Conservation (phyloP, 331 rosid species). For the Phaseolus coccineus region DNA sequence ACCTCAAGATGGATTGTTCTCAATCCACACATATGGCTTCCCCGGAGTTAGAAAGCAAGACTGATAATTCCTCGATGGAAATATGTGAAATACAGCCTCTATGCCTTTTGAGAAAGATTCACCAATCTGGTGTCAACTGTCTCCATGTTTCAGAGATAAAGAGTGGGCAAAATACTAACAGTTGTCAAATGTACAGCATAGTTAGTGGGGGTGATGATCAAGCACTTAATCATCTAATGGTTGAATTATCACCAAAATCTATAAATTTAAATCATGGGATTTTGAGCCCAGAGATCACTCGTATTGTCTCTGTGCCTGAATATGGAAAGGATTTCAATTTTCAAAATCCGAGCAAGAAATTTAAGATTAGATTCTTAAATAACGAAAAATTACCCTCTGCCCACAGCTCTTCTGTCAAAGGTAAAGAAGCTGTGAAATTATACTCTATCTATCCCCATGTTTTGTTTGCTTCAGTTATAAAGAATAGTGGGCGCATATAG, state of each 20-base stretch:
- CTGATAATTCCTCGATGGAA: conserved; percentile 54
- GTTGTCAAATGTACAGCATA: conserved; percentile 57
- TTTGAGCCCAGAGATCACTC: conserved; percentile 41
- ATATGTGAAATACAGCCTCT: conserved; percentile 74
- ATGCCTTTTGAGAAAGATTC: conserved; percentile 61
- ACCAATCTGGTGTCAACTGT: conserved; percentile 96
- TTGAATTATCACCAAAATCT: conserved; percentile 60
- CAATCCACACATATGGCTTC: conserved; percentile 49
- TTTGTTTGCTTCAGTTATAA: background rate
- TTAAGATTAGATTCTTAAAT: conserved; percentile 57
- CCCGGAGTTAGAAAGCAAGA: conserved; percentile 45
- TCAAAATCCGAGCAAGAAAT: conserved; percentile 47
- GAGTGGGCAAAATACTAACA: conserved; percentile 46
- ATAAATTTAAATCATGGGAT: conserved; percentile 44
- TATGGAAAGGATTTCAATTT: conserved; percentile 42
- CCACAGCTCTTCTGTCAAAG: conserved; percentile 94
- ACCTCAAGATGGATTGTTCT: conserved; percentile 43
- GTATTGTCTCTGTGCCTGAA: conserved; percentile 43
- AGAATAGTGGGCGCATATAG: conserved; percentile 12
- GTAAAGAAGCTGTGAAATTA: conserved; percentile 49
- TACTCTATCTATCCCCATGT: conserved; percentile 8
- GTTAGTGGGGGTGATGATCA: conserved; percentile 98
- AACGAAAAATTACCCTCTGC: conserved; percentile 69
- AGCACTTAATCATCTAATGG: conserved; percentile 69
- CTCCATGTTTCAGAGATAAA: conserved; percentile 79